Conservation (phyloP, 2,329 filamentous ascomycete species). For the Orbilia oligospora region DNA sequence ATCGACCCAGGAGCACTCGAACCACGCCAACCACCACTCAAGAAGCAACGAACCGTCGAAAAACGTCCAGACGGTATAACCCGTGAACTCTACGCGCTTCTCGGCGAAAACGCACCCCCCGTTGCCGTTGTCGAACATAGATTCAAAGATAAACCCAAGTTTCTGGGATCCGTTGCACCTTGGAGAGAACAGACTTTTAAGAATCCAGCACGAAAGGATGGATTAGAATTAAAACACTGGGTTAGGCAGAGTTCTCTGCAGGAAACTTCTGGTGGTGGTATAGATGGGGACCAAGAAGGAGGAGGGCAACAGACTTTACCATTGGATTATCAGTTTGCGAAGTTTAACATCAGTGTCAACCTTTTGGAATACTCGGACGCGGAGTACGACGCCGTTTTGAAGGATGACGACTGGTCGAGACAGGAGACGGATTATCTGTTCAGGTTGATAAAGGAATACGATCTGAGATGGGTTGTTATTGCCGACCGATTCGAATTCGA, state of each 20-base stretch:
- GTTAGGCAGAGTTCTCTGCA: conserved; percentile 72
- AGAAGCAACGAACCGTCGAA: conserved; percentile 65
- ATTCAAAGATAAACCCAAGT: conserved; percentile 64
- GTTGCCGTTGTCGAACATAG: conserved; percentile 64
- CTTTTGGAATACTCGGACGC: conserved; percentile 87
- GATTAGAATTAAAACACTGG: conserved; percentile 84
- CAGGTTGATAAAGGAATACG: conserved; percentile 80
- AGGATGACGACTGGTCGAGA: conserved; percentile 84
- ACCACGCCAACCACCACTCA: conserved; percentile 62
- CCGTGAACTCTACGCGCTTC: conserved; percentile 64
- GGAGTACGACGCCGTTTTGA: conserved; percentile 83
- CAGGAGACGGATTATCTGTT: conserved; percentile 96
- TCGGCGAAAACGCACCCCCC: conserved; percentile 64
- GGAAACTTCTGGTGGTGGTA: conserved; percentile 60
- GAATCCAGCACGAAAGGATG: conserved; percentile 82
- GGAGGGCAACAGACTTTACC: conserved; percentile 63
- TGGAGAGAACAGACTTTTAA: conserved; percentile 71
- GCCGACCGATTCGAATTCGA: conserved; percentile 90
- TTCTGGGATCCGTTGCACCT: conserved; percentile 64
- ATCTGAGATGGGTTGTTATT: conserved; percentile 90
- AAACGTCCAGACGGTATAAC: conserved; percentile 65
- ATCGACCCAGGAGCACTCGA: conserved; percentile 61
- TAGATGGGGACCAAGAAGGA: conserved; percentile 62
- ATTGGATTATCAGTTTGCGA: conserved; percentile 77
- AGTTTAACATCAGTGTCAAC: conserved; percentile 86